phyloP scores from a whole-genome alignment of 106 monocot genomes.

The Phalaenopsis equestris region DNA sequence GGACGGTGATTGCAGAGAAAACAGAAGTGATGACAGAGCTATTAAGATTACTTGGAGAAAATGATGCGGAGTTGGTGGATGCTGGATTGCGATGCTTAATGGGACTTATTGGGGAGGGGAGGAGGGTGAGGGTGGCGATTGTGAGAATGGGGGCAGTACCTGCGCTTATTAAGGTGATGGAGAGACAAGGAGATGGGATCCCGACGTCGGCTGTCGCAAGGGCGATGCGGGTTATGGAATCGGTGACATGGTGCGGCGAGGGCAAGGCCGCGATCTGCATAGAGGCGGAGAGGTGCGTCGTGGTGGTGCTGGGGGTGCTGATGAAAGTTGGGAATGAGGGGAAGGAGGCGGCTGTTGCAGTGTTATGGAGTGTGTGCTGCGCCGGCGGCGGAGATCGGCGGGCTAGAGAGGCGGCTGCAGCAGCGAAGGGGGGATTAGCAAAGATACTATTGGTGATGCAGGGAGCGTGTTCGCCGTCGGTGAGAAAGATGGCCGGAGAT shows the following conservation, averaged over 20 bases:
- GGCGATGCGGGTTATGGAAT: constrained; percentile 31
- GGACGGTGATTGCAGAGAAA: constrained; percentile 23
- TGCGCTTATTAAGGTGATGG: constrained; percentile 18
- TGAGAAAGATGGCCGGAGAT: constrained; percentile 51
- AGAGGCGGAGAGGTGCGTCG: constrained; percentile 12
- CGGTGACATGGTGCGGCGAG: constrained; percentile 29
- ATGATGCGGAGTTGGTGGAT: constrained; percentile 9
- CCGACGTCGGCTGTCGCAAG: constrained; percentile 23
- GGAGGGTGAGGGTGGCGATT: neutral
- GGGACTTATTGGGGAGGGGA: neutral
- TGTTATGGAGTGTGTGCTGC: constrained; percentile 47
- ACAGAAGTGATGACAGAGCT: constrained; percentile 34
- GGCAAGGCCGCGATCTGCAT: constrained; percentile 31
- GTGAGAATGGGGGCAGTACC: constrained; percentile 18
- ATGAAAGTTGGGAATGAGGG: constrained; percentile 38
- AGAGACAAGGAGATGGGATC: constrained; percentile 10
- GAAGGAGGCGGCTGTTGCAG: constrained; percentile 39
- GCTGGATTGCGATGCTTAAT: constrained; percentile 38
- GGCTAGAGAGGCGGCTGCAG: constrained; percentile 28
- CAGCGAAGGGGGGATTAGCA: constrained; percentile 15
- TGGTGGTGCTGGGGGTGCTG: constrained; percentile 24
- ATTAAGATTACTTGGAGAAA: constrained; percentile 20
- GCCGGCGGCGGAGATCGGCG: constrained; percentile 22
- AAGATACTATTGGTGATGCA: constrained; percentile 69
- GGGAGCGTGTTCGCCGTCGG: constrained; percentile 45